phyloP scores from a whole-genome alignment of 2,329 filamentous ascomycete genomes.

The Pseudocercospora fuligena region DNA sequence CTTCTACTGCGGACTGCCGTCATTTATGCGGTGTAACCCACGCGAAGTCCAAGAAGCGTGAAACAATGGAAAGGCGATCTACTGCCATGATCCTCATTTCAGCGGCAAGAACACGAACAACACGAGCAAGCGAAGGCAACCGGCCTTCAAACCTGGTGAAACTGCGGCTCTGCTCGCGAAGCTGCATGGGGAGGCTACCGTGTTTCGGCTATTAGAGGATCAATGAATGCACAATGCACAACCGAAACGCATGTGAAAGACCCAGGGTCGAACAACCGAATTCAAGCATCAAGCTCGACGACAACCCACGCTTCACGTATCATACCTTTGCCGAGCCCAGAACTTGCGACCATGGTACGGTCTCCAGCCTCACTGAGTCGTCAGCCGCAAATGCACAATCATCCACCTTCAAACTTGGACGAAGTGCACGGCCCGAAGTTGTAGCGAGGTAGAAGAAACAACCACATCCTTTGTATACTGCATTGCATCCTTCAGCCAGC shows the following conservation, averaged over 20 bases:
- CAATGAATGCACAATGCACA: background rate
- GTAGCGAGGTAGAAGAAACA: background rate
- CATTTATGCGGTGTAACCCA: background rate
- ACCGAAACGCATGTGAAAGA: conserved; percentile 3
- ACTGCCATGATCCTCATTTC: background rate
- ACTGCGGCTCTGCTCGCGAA: conserved; percentile 3
- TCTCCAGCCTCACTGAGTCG: background rate
- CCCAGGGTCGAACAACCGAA: background rate
- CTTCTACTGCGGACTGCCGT: background rate
- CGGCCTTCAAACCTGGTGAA: background rate
- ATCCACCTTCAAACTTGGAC: background rate
- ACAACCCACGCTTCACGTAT: conserved; percentile 1
- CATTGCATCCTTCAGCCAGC: background rate
- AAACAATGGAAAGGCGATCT: background rate
- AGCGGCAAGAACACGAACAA: background rate
- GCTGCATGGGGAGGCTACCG: background rate
- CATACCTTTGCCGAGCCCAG: background rate
- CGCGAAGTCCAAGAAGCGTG: background rate
- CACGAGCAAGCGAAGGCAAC: background rate
- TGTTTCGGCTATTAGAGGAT: conserved; percentile 5
- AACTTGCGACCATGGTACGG: background rate
- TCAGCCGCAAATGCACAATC: background rate
- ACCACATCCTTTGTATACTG: background rate
- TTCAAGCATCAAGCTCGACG: background rate
- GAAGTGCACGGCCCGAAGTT: background rate